Evolutionary conservation across 2,329 filamentous ascomycete genomes (phyloP), one percentile per base, ranked within the genome.

Genomic region (Colletotrichum spinosum): DNA sequence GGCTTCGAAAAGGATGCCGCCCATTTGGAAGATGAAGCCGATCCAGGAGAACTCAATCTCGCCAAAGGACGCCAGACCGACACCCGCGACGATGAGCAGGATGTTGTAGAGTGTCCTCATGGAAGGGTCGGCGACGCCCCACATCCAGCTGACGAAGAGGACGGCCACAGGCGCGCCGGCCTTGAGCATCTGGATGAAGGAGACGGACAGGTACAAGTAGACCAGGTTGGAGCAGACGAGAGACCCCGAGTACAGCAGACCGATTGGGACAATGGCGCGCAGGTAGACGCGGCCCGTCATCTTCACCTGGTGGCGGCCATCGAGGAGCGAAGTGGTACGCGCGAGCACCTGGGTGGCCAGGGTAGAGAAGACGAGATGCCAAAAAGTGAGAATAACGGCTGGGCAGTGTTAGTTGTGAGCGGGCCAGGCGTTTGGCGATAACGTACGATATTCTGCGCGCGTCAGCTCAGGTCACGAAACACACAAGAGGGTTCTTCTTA

Each of bases 1-100:
- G 49, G 93, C 92, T 81, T 97, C 93, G 74, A 94, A 95, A 55
- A 90, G 76, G 70, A 94, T 92, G 69, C 92, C 93, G 65, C 85
- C 90, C 58, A 91, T 76, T 80, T 96, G 93, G 79, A 86, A 91
- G 39, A 89, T 67, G 77, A 92, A 88, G 51, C 89, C 89, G 45
- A 86, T 72, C 79, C 88, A 80, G 70, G 88, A 88, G 77, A 92
- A 92, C 62, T 88, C 82, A 70, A 92, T 89, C 77, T 92, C 90
- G 68, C 90, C 90, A 38, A 80, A 72, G 64, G 82, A 85, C 41
- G 85, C 84, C 33, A 88, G 74, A 25, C 75, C 79, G 11, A 88
- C 84, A 56, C 85, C 85, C 9, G 79, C 70, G 11, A 86, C 83
- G 60, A 88, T 86, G 72, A 86, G 71, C 60, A 83, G 69, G 54